Evolutionary conservation across 257 asterid genomes (phyloP), one percentile per base, ranked within the genome.

Genomic region (Fraxinus anomala): DNA sequence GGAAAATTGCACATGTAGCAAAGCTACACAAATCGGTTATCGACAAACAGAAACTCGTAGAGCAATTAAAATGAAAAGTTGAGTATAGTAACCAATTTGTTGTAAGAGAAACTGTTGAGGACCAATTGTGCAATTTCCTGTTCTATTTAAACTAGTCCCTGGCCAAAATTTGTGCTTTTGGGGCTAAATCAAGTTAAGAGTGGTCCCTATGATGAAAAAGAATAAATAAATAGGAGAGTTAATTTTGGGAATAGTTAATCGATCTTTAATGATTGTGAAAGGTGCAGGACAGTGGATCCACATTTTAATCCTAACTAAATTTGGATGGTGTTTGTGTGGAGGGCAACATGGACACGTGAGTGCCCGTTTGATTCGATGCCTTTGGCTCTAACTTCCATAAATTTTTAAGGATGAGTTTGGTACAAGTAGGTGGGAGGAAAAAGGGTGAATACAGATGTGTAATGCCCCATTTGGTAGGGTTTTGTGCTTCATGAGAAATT

Each of bases 301-400:
- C 70, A 72, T 76, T 24, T 24, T 79, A 77, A 11, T 24, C 51
- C 44, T 36, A 17, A 37, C 9, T 31, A 54, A 51, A 68, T 36
- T 74, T 9, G 26, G 28, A 76, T 30, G 54, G 72, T 80, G 85
- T 70, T 72, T 69, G 37, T 83, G 70, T 68, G 91, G 89, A 79
- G 72, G 87, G 79, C 79, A 85, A 82, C 89, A 86, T 36, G 80
- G 77, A 86, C 89, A 88, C 89, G 92, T 87, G 87, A 80, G 73
- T 1, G 16, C 63, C 34, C 63, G 76, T 42, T 77, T 73, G 3
- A 1, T 21, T 66, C 68, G 12, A 28, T 13, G 30, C 39, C 30
- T 70, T 0, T 59, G 73, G 12, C 73, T 66, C 73, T 65, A 66
- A 76, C 40, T 76, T 24, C 28, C 2, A 7, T 5, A 6, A 23